Percentiles rank a stretch among this genome's conserved stretches.
Evolutionary conservation across 805 yeast genomes (phyloP).

Genomic region (Candida ipomoeae): DNA sequence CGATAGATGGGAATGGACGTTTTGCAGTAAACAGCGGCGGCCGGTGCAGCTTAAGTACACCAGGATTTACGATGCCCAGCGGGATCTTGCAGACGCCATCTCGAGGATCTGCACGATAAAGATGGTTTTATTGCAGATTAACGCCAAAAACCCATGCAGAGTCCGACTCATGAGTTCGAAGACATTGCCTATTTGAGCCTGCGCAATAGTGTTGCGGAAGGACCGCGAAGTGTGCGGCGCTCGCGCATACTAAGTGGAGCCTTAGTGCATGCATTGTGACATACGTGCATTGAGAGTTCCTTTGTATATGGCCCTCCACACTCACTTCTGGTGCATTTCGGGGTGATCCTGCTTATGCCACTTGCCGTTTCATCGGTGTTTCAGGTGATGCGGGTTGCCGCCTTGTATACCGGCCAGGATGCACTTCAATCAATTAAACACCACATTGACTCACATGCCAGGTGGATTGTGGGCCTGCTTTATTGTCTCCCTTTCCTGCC

Average conservation of each 20-base stretch:
- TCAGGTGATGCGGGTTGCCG: no score
- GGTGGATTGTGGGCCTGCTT: no score
- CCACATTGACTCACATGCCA: no score
- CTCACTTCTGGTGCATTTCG: no score
- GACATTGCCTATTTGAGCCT: conserved; percentile 3
- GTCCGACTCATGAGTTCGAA: not conserved
- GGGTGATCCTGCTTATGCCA: no score
- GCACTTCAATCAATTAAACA: no score
- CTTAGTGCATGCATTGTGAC: not conserved
- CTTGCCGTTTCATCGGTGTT: not conserved
- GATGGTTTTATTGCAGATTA: not conserved
- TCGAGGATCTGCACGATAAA: not conserved
- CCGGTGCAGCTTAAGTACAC: not conserved
- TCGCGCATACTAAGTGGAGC: not conserved
- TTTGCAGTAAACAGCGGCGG: not conserved
- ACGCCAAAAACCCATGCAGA: conserved; percentile 1
- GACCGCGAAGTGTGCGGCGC: not conserved
- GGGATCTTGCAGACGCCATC: not conserved
- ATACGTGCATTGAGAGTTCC: not conserved
- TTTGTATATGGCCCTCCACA: not conserved
- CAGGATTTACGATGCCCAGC: not conserved
- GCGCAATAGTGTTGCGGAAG: not conserved
- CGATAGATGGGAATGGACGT: not conserved
- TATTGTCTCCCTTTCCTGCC: no score
- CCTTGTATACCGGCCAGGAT: no score